A percentile compares a stretch with the other conserved stretches of the same genome.
phyloP scores from a whole-genome alignment of 164 flowering plant genomes.

The Tetracentron sinense region DNA sequence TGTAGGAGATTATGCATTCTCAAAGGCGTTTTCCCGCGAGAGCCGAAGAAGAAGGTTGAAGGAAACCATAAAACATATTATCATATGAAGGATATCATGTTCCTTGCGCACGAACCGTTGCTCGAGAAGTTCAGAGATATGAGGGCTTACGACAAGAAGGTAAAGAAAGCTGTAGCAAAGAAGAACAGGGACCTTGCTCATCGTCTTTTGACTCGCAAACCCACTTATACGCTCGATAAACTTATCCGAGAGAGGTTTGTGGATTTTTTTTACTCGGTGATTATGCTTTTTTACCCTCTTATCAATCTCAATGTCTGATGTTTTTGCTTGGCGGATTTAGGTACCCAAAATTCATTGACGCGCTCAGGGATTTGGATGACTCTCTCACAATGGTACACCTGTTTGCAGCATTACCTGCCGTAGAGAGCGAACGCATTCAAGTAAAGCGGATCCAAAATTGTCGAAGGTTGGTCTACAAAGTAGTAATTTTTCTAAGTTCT shows the following conservation, averaged over 20 bases:
- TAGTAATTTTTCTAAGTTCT: not conserved
- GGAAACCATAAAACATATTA: constrained; percentile 94
- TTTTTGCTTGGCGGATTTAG: constrained; percentile 30
- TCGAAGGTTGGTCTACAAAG: constrained; percentile 49
- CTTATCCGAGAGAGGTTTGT: constrained; percentile 69
- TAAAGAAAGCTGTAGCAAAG: constrained; percentile 68
- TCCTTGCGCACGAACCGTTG: constrained; percentile 72
- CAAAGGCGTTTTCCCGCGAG: constrained; percentile 85
- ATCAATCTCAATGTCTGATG: not conserved
- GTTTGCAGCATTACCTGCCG: constrained; percentile 84
- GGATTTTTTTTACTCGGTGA: not conserved
- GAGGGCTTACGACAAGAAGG: constrained; percentile 61
- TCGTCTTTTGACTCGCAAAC: constrained; percentile 43
- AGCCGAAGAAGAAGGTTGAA: constrained; percentile 84
- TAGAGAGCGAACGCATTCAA: constrained; percentile 54
- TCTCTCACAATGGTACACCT: constrained; percentile 90
- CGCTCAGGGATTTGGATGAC: constrained; percentile 91
- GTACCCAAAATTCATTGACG: constrained; percentile 84
- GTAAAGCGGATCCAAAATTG: constrained; percentile 73
- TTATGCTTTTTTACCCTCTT: not conserved
- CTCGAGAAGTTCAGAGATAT: constrained; percentile 64
- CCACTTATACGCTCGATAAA: constrained; percentile 55
- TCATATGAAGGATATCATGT: constrained; percentile 71
- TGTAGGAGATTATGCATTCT: constrained; percentile 76
- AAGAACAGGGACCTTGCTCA: constrained; percentile 56